Base-by-base conservation (phyloP, 1,284 basidiomycete species). In the Cutaneotrichosporon cavernicola region DNA sequence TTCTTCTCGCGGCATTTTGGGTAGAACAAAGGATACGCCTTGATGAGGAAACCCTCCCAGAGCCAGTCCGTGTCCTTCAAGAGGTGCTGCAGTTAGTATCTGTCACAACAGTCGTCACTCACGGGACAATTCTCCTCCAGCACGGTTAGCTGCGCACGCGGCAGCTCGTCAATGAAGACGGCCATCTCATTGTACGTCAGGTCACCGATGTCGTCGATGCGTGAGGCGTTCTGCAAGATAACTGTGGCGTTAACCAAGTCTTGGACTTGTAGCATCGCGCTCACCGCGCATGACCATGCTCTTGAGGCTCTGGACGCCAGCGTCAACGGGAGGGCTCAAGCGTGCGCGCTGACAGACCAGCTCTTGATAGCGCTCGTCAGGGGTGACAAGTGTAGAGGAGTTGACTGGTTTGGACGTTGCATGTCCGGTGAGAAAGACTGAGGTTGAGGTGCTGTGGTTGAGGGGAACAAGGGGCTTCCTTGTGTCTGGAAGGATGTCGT, bases 31-130 rank as follows among this genome's bases (percentile, higher is more conserved):
- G 76, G 72, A 55, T 68, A 73, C 49, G 76, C 75, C 34, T 69
- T 58, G 4, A 79, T 56, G 16, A 78, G 34, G 57, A 72, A 76
- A 4, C 61, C 58, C 65, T 79, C 77, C 72, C 74, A 79, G 31
- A 79, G 61, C 77, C 76, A 78, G 55, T 79, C 77, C 3, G 76
- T 76, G 52, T 79, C 76, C 21, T 75, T 70, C 55, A 70, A 67
- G 58, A 79, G 69, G 47, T 76, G 73, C 77, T 79, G 62, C 14
- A 16, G 10, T 26, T 8, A 49, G 43, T 13, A 36, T 11, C 43
- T n/a, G 2, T 8, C 55, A 4, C 14, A 43, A 4, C 22, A 34
- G 13, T 7, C 2, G 21, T 18, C 43, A 68, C 71, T 63, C 40
- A 76, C 73, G 0, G 70, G 70, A 10, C 72, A 74, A 34, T 64